Base-by-base conservation (phyloP, 2,329 filamentous ascomycete species). In the Plenodomus lindquistii region DNA sequence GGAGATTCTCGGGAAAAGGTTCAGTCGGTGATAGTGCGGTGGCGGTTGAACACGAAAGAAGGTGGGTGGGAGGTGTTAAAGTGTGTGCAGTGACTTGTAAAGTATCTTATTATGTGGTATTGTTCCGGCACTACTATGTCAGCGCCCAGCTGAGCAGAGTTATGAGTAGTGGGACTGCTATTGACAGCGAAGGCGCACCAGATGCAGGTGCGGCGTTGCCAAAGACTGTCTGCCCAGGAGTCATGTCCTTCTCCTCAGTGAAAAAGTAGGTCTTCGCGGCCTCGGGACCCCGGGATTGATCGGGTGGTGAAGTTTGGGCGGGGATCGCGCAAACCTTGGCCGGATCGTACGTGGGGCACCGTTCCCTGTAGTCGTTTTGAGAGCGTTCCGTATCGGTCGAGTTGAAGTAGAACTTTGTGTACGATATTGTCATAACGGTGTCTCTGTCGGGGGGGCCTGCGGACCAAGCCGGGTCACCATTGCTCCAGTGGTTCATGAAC, bases 341-440 rank as follows among this genome's bases (percentile, higher is more conserved):
- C 1, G 60, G 45, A 31, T 70, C 63, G 38, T 53, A 66, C 3
- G 24, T 62, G 2, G 65, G 55, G 48, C 71, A 73, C 13, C 66
- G 64, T 31, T 65, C 52, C 42, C 52, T 60, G 57, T 72, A 70
- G 7, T 41, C 62, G 24, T 67, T 57, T 46, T 64, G 60, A 24
- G 61, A 59, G 19, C 62, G 60, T 9, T 58, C 57, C 0, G 57
- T 52, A 22, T 69, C 58, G 18, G 85, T 85, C 15, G 85, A 85
- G 75, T 92, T 92, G 75, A 91, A 93, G 70, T 92, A 93, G 0
- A 85, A 85, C 68, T 89, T 90, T 48, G 91, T 80, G 62, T 91
- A 91, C 31, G 78, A 81, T 19, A 92, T 78, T 6, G 79, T 82
- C 59, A 89, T 76, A 16, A 79, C 72, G 0, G 88, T 83, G 60